Percentiles rank a stretch among this genome's conserved stretches.
These are phyloP conservation scores for Closterium sp. DNA, from an alignment of 139 green algal species.

Conservation along the genomic window DNA sequence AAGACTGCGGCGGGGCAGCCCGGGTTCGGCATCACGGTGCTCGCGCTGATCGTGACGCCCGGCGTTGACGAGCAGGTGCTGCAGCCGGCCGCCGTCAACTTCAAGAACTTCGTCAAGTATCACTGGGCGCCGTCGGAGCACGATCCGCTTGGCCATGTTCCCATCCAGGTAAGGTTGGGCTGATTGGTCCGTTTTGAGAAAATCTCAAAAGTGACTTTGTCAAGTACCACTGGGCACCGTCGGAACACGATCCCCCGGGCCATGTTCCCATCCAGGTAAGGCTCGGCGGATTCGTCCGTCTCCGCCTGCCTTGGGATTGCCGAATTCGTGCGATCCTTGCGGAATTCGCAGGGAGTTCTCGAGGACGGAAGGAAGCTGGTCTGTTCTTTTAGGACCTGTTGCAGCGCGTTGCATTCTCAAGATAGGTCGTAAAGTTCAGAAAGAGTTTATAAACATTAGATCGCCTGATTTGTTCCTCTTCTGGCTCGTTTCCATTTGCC, in stretches of 20 bases:
- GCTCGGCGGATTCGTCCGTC: neutral
- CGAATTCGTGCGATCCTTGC: neutral
- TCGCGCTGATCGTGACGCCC: slow-evolving; percentile 31
- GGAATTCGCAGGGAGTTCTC: too few species aligned
- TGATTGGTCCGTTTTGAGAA: too few species aligned
- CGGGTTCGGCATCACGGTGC: slow-evolving; percentile 70
- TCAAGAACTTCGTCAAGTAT: slow-evolving; percentile 96
- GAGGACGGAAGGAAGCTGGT: neutral
- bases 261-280: slow-evolving; percentile 10
- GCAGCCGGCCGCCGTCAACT: slow-evolving; percentile 89
- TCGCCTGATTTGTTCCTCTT: neutral
- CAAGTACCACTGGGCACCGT: slow-evolving; percentile 78
- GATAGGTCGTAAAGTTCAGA: too few species aligned
- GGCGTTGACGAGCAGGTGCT: slow-evolving; percentile 64
- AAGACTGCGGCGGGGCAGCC: slow-evolving; percentile 65
- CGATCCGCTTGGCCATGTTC: neutral
- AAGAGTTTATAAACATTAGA: too few species aligned
- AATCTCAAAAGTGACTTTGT: slow-evolving; percentile 50
- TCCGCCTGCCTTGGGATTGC: neutral
- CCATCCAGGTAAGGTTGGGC: neutral
- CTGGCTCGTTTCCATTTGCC: neutral
- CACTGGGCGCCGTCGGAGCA: slow-evolving; percentile 65
- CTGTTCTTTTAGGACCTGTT: neutral
- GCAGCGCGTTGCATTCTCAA: neutral
- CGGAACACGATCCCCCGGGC: slow-evolving; percentile 3